Base-by-base conservation (phyloP, 306 rosid species). In the Acacia crassicarpa region DNA sequence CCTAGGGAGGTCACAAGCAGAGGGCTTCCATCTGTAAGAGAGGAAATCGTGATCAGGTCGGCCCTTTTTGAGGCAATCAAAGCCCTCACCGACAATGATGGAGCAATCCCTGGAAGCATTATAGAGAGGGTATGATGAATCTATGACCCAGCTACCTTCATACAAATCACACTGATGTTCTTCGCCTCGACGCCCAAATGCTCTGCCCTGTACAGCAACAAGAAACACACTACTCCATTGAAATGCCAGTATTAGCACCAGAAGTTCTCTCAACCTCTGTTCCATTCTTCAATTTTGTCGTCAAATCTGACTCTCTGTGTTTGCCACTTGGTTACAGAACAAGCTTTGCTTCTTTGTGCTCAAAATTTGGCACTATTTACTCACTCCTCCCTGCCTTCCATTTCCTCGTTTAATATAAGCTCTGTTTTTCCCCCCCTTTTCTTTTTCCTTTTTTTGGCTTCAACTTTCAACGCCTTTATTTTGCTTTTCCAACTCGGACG, bases 1-100 rank as follows among this genome's bases (percentile, higher is more conserved):
- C 97, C 94, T 86, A 15, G 91, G 89, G 81, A 90, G 89, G 35
- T 85, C 82, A 78, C 97, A 92, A 68, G 11, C 70, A 32, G 53
- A 83, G 81, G 93, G 93, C 56, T 90, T 86, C 94, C 97, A 92
- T 79, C 84, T 80, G 72, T 87, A 92, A 5, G 78, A 80, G 83
- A 92, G 94, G 76, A 86, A 92, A 11, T 81, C 79, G 0, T 17
- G 25, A 65, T 88, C 93, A 23, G 89, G 84, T 62, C 97, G 87
- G 6, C 97, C 93, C 84, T 92, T 89, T 63, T 19, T 70, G 13
- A 85, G 63, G 76, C 94, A 92, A 79, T 89, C 80, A 74, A 89
- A 90, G 19, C 88, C 91, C 9, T 82, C 81, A 9, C 82, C 90
- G 11, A 92, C 85, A 6, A 92, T 88, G 77, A 86, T 86, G 6